These are phyloP conservation scores for Suillus clintonianus DNA, from an alignment of 768 basidiomycete genomes.

Conservation along the genomic window DNA sequence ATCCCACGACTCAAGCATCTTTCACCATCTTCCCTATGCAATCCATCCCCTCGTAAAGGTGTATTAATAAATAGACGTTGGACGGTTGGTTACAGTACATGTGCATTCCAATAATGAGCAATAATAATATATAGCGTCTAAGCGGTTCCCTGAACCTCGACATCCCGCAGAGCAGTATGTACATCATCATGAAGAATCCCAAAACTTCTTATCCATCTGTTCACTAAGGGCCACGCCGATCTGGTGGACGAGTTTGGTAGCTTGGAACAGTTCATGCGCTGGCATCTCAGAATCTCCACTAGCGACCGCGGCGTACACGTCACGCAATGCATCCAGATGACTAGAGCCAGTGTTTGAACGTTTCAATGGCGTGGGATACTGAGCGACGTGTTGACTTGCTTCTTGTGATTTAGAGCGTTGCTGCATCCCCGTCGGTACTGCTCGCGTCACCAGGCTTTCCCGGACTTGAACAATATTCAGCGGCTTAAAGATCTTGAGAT, in stretches of 20 bases:
- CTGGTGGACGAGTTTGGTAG: slow-evolving; percentile 45
- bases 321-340: slow-evolving; percentile 45
- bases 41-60: too few relatives aligned
- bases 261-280: slow-evolving; percentile 49
- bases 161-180: too few relatives aligned
- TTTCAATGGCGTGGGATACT: slow-evolving; percentile 25
- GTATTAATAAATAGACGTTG: neutral
- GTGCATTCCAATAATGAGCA: neutral
- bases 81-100: neutral
- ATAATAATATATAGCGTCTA: slow-evolving; percentile 1
- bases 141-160: neutral
- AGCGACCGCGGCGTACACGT: slow-evolving; percentile 44
- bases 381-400: slow-evolving; percentile 7
- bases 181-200: slow-evolving; percentile 12
- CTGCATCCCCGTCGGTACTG: neutral
- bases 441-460: slow-evolving; percentile 1
- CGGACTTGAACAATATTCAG: neutral
- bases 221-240: slow-evolving; percentile 49
- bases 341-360: slow-evolving; percentile 42
- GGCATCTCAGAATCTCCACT: slow-evolving; percentile 50
- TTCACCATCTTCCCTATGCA: too few relatives aligned
- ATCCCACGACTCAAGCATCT: too few relatives aligned
- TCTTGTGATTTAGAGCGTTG: slow-evolving; percentile 10
- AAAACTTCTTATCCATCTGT: slow-evolving; percentile 42
- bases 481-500: neutral